Evolutionary conservation across 164 flowering plant species (phyloP).

Genomic region (Vitis riparia): DNA sequence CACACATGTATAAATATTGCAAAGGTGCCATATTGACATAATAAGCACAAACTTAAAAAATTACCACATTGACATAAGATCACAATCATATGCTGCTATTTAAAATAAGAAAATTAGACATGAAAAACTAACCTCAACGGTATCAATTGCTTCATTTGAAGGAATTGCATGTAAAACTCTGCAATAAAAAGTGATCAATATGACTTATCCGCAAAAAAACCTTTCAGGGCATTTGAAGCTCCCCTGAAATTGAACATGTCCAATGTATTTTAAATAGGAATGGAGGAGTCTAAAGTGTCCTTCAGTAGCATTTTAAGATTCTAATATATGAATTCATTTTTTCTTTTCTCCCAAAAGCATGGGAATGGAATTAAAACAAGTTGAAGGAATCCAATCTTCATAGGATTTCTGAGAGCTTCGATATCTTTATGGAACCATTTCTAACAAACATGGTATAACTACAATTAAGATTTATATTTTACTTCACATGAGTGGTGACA

Average conservation of each 20-base stretch:
- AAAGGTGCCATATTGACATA: too few relatives aligned
- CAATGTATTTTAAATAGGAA: neutral
- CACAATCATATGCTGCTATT: neutral
- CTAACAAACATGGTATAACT: neutral
- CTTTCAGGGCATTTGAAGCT: neutral
- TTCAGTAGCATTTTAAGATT: too few relatives aligned
- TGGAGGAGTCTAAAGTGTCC: too few relatives aligned
- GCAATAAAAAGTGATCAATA: conserved; percentile 18
- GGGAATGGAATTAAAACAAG: neutral
- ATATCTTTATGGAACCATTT: neutral
- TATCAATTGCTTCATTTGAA: conserved; percentile 91
- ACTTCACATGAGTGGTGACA: neutral
- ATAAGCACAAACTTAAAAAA: too few relatives aligned
- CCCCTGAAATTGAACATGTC: neutral
- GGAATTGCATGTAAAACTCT: conserved; percentile 96
- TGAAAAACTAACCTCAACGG: conserved; percentile 80
- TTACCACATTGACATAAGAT: neutral
- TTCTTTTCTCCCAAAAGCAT: neutral
- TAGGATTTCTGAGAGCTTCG: neutral
- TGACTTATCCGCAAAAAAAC: neutral
- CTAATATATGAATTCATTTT: too few relatives aligned
- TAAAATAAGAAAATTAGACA: conserved; percentile 1
- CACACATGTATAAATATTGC: too few relatives aligned
- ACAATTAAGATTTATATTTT: neutral
- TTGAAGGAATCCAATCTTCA: neutral